These are phyloP conservation scores for Rhododendron mucronatum DNA, from an alignment of 148 eudicot genomes.

Conservation along the genomic window DNA sequence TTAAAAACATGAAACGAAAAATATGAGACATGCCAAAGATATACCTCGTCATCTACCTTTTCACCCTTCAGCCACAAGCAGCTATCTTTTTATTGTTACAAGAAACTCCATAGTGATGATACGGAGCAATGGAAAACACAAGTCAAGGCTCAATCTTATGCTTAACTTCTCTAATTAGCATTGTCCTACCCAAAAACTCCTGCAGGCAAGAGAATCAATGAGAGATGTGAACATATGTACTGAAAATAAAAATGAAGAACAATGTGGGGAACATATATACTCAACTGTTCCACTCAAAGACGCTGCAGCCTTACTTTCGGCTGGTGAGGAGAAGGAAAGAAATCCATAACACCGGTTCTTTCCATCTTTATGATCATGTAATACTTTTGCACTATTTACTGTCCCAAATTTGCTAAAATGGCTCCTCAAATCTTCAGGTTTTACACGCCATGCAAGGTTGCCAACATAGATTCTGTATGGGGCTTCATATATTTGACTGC, in stretches of 20 bases:
- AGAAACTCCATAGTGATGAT: background rate
- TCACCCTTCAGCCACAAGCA: background rate
- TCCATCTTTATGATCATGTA: slow-evolving; percentile 17
- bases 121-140: background rate
- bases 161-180: slow-evolving; percentile 17
- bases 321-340: slow-evolving; percentile 20
- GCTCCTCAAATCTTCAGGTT: slow-evolving; percentile 22
- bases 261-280: background rate
- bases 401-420: slow-evolving; percentile 23
- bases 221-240: background rate
- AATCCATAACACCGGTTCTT: slow-evolving; percentile 22
- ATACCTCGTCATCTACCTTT: background rate
- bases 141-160: slow-evolving; percentile 3
- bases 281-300: slow-evolving; percentile 24
- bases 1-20: background rate
- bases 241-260: background rate
- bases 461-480: slow-evolving; percentile 22
- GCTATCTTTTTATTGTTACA: background rate
- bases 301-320: slow-evolving; percentile 18
- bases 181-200: slow-evolving; percentile 17
- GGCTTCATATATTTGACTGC: slow-evolving; percentile 14
- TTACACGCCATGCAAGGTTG: slow-evolving; percentile 21
- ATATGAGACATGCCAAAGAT: background rate
- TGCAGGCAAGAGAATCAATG: slow-evolving; percentile 5
- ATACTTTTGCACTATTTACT: slow-evolving; percentile 18